Conservation (phyloP, 129 eudicot species). For the Kitagawia praeruptora region DNA sequence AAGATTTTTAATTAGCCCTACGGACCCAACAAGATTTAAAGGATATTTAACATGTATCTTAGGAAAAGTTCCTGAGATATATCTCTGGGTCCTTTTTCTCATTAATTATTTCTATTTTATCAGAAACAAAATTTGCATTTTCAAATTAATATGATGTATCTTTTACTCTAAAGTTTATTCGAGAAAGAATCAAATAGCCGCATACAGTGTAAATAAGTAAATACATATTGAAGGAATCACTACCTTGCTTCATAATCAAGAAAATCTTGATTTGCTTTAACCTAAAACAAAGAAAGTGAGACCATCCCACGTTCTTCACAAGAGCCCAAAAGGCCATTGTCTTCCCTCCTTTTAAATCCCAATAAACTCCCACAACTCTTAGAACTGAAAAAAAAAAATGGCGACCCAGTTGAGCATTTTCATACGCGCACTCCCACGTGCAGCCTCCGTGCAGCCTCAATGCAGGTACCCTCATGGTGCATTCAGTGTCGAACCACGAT, state of each 20-base stretch:
- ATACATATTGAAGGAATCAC: conserved; percentile 14
- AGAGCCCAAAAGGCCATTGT: not conserved
- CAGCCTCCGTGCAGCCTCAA: conserved; percentile 19
- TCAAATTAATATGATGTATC: too few relatives aligned
- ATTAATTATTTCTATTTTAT: too few relatives aligned
- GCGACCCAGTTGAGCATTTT: conserved; percentile 17
- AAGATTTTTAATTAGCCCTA: too few relatives aligned
- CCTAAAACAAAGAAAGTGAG: not conserved
- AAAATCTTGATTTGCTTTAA: conserved; percentile 2
- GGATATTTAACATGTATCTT: too few relatives aligned
- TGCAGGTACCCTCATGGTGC: conserved; percentile 7
- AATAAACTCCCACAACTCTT: not conserved
- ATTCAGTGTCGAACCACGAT: conserved; percentile 8
- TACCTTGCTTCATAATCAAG: conserved; percentile 31
- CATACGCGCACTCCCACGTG: conserved; percentile 26
- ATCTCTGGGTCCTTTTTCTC: too few relatives aligned
- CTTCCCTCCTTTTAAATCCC: not conserved
- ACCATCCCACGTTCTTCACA: not conserved
- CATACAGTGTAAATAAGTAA: too few relatives aligned
- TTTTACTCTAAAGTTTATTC: too few relatives aligned
- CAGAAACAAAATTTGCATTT: too few relatives aligned
- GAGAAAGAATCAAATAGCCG: too few relatives aligned
- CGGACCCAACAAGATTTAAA: too few relatives aligned
- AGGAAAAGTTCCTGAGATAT: too few relatives aligned
- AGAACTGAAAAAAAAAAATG: conserved; percentile 10